Percentiles rank a stretch among this genome's conserved stretches.
Evolutionary conservation across 75 land plant species (phyloP).

Genomic region (Azolla pinnata): DNA sequence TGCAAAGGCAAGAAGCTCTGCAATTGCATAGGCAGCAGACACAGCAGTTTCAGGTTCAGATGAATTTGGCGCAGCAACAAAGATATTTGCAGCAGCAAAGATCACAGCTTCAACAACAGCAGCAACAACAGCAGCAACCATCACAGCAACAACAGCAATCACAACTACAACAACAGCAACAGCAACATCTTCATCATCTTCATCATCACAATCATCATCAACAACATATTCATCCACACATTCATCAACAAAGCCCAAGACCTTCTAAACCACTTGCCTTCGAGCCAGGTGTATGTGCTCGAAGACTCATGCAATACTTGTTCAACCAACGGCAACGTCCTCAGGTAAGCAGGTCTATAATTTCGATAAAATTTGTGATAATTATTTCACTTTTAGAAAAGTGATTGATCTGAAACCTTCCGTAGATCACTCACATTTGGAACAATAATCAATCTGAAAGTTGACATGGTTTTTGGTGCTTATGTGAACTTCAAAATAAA

Average conservation of each 20-base stretch:
- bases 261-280: conserved; percentile 38
- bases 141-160: conserved; percentile 17
- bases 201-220: neutral
- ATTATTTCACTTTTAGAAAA: too few species aligned
- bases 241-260: conserved; percentile 33
- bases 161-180: conserved; percentile 14
- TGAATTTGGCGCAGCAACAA: too few species aligned
- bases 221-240: too few species aligned
- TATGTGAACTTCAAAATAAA: neutral
- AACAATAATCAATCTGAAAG: too few species aligned
- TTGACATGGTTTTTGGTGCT: neutral
- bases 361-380: too few species aligned
- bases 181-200: conserved; percentile 8
- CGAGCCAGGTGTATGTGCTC: conserved; percentile 82
- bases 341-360: neutral
- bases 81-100: conserved; percentile 14
- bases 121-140: conserved; percentile 15
- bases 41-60: conserved; percentile 7
- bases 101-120: conserved; percentile 8
- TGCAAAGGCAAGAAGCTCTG: conserved; percentile 10
- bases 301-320: conserved; percentile 76
- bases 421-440: too few species aligned
- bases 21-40: conserved; percentile 11
- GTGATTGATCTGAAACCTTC: too few species aligned
- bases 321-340: conserved; percentile 77